These are phyloP conservation scores for Leccinum subrobustum DNA, from an alignment of 1,284 basidiomycete genomes.

Conservation along the genomic window DNA sequence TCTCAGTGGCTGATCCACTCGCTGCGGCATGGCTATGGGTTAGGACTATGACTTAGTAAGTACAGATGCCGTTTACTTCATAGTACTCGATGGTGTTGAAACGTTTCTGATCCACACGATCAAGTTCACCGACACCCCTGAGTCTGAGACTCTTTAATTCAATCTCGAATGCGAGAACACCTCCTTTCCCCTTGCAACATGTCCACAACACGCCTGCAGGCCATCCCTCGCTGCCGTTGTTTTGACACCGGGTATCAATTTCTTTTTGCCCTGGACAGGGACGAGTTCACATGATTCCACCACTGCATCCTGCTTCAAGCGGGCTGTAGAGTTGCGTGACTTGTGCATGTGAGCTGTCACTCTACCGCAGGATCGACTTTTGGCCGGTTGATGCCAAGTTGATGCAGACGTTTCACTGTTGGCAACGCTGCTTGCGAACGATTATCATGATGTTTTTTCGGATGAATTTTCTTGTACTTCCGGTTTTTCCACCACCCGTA, in stretches of 20 bases:
- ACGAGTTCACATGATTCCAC: not conserved
- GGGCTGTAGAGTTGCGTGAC: slow-evolving; percentile 1
- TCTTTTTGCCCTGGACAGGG: slow-evolving; percentile 3
- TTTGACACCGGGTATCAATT: slow-evolving; percentile 12
- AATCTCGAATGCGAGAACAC: slow-evolving; percentile 25
- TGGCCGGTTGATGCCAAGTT: not conserved
- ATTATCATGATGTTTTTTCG: not conserved
- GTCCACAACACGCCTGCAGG: slow-evolving; percentile 13
- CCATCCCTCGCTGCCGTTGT: slow-evolving; percentile 6
- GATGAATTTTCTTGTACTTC: not conserved
- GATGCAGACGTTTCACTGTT: slow-evolving; percentile 6
- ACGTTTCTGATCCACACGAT: slow-evolving; percentile 27
- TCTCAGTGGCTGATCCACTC: slow-evolving; percentile 10
- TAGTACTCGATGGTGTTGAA: slow-evolving; percentile 15
- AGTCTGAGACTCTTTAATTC: slow-evolving; percentile 23
- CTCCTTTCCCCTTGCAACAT: slow-evolving; percentile 23
- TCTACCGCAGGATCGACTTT: slow-evolving; percentile 6
- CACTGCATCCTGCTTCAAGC: slow-evolving; percentile 13
- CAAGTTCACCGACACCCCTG: slow-evolving; percentile 20
- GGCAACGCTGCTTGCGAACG: not conserved
- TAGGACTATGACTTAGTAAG: slow-evolving; percentile 6
- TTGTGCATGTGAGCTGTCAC: slow-evolving; percentile 8
- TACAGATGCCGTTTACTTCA: slow-evolving; percentile 9
- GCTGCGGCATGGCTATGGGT: not conserved
- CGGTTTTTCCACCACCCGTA: not conserved